A percentile compares a stretch with the other conserved stretches of the same genome.
These are phyloP conservation scores for Nitzschia putrida DNA, from an alignment of 108 stramenopile genomes.

Conservation along the genomic window DNA sequence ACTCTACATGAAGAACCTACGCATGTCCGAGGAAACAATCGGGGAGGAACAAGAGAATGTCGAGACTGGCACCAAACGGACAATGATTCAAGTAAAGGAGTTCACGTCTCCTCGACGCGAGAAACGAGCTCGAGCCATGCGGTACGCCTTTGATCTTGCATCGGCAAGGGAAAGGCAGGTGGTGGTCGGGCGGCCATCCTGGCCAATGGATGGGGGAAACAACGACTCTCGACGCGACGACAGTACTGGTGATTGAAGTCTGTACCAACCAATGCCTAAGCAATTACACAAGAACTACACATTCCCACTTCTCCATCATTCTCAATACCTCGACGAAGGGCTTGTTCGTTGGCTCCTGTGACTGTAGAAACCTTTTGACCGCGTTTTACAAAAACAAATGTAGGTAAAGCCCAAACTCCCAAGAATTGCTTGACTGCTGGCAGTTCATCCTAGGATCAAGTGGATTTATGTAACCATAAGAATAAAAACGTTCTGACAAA, in stretches of 20 bases:
- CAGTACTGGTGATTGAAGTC: background rate
- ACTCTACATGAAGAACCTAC: slow-evolving; percentile 33
- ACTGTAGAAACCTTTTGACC: slow-evolving; percentile 45
- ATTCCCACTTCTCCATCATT: slow-evolving; percentile 34
- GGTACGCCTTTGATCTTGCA: slow-evolving; percentile 47
- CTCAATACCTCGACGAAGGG: slow-evolving; percentile 29
- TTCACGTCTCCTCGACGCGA: slow-evolving; percentile 30
- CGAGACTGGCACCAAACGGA: background rate
- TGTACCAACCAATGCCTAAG: background rate
- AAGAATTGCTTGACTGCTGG: slow-evolving; percentile 33
- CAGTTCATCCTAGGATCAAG: slow-evolving; percentile 25
- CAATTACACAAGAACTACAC: slow-evolving; percentile 26
- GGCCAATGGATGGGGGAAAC: slow-evolving; percentile 43
- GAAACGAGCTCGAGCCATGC: slow-evolving; percentile 41
- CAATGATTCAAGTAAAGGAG: background rate
- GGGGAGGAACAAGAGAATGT: background rate
- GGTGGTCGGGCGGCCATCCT: slow-evolving; percentile 60
- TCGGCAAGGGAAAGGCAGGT: slow-evolving; percentile 44
- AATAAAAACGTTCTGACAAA: background rate
- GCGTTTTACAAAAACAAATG: slow-evolving; percentile 44
- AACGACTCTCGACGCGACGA: slow-evolving; percentile 18
- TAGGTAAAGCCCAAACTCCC: slow-evolving; percentile 57
- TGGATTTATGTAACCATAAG: background rate
- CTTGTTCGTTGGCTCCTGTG: slow-evolving; percentile 37
- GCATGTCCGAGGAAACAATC: background rate